Base-by-base conservation (phyloP, 352 stramenopile species). In the Phytophthora pseudosyringae region DNA sequence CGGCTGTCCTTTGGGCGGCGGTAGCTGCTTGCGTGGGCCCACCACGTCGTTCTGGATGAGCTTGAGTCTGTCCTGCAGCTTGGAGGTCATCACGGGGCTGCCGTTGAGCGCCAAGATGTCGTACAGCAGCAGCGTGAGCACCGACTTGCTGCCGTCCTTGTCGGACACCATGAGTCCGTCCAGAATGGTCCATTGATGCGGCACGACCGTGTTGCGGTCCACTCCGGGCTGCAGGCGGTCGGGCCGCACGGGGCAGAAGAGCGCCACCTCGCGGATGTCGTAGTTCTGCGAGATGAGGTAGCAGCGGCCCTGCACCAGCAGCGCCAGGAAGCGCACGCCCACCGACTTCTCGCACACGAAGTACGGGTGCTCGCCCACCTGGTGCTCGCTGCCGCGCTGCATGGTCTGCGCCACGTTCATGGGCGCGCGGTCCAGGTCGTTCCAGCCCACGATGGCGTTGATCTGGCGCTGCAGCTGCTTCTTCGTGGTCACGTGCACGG, bases 21-120 rank as follows among this genome's bases (percentile, higher is more conserved):
- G 75, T 13, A 94, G 74, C 45, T 83, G 83, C 80, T 93, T 94
- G 32, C 85, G 81, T 29, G 87, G 87, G 1, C 76, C 86, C 51
- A 95, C 88, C n/a, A 95, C 85, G 75, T 93, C 86, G 71, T 95
- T 95, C 69, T 95, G 87, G 48, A 95, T 86, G n/a, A 94, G 64
- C 56, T 96, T 96, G 38, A 96, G 80, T 21, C 88, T 70, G 54
- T 96, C 88, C 69, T 93, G 85, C 9, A 96, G 76, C 71, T 94
- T 96, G 35, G 83, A 91, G 25, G 79, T 74, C 84, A 96, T 91
- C 35, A 96, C 88, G 1, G 81, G 81, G 40, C 70, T 90, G 51
- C 86, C 88, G 59, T 96, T 96, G 8, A 96, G 83, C 26, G 85
- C 83, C 41, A 96, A 50, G 36, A 96, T 94, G 62, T 96, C 88